Percentiles rank a stretch among this genome's conserved stretches.
These are phyloP conservation scores for Picea engelmannii DNA, from an alignment of 83 land plant genomes.

Conservation along the genomic window DNA sequence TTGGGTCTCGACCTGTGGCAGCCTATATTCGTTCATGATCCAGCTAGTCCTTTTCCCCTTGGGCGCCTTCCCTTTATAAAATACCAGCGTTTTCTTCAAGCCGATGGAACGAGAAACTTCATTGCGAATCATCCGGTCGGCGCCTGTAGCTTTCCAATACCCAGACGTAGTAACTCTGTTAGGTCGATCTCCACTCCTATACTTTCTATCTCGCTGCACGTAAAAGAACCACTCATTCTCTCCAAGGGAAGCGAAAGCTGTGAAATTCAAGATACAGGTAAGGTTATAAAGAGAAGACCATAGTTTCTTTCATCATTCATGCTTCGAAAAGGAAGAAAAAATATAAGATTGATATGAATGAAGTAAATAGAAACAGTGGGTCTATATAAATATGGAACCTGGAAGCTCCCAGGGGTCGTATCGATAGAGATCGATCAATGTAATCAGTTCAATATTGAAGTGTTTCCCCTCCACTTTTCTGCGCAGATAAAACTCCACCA, in stretches of 20 bases:
- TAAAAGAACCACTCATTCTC: too few relatives aligned
- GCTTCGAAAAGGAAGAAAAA: too few relatives aligned
- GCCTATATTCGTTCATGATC: neutral
- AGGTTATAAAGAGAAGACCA: neutral
- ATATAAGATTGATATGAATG: too few relatives aligned
- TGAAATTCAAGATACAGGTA: neutral
- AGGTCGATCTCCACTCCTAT: slow-evolving; percentile 62
- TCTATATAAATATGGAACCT: slow-evolving; percentile 19
- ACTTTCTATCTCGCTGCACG: too few relatives aligned
- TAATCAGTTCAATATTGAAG: slow-evolving; percentile 69
- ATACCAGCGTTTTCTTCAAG: too few relatives aligned
- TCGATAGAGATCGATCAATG: slow-evolving; percentile 70
- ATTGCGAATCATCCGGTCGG: slow-evolving; percentile 27
- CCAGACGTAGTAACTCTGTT: slow-evolving; percentile 54
- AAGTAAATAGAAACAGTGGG: neutral
- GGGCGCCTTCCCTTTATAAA: neutral
- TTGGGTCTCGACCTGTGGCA: too few relatives aligned
- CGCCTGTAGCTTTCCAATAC: slow-evolving; percentile 46
- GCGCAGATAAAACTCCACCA: slow-evolving; percentile 71
- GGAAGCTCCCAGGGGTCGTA: slow-evolving; percentile 85
- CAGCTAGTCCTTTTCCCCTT: neutral
- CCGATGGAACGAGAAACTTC: neutral
- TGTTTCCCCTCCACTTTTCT: slow-evolving; percentile 74
- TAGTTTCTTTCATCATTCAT: too few relatives aligned
- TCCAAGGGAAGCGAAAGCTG: too few relatives aligned